phyloP scores from a whole-genome alignment of 768 basidiomycete species.

The Pseudohyphozyma bogoriensis region DNA sequence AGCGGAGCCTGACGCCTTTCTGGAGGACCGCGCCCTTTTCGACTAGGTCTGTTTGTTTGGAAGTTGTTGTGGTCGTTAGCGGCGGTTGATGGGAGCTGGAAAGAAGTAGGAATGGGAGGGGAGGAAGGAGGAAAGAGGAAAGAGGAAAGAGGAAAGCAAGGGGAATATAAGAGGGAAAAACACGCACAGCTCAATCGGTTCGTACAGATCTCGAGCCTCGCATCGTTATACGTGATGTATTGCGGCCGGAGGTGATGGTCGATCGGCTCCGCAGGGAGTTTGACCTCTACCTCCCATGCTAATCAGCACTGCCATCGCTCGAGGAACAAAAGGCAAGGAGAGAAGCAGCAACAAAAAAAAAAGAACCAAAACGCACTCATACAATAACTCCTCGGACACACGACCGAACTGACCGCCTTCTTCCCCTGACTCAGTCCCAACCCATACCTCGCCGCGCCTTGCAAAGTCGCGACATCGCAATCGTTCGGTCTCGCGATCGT shows the following conservation, averaged over 20 bases:
- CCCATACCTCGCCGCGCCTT: constrained; percentile 35
- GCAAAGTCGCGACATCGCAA: constrained; percentile 76
- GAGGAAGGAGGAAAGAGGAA: too few species aligned
- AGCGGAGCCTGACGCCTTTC: constrained; percentile 71
- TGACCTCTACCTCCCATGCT: constrained; percentile 43
- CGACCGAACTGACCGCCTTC: constrained; percentile 10
- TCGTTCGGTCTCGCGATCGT: constrained; percentile 76
- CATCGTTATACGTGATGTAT: constrained; percentile 68
- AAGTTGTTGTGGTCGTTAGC: too few species aligned
- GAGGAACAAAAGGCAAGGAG: not conserved
- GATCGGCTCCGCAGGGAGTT: constrained; percentile 75
- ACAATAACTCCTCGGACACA: constrained; percentile 16
- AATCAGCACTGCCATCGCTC: too few species aligned
- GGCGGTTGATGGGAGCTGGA: not conserved
- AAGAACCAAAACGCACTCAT: constrained; percentile 8
- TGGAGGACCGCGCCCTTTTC: constrained; percentile 75
- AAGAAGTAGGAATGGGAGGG: too few species aligned
- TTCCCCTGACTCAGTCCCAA: constrained; percentile 43
- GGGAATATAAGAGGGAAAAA: not conserved
- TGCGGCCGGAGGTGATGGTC: constrained; percentile 74
- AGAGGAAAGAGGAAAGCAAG: too few species aligned
- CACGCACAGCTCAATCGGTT: constrained; percentile 51
- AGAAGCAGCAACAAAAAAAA: not conserved
- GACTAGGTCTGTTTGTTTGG: constrained; percentile 62
- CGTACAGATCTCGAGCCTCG: constrained; percentile 67